phyloP scores from a whole-genome alignment of 768 basidiomycete genomes.

The Lactarius akahatsu region DNA sequence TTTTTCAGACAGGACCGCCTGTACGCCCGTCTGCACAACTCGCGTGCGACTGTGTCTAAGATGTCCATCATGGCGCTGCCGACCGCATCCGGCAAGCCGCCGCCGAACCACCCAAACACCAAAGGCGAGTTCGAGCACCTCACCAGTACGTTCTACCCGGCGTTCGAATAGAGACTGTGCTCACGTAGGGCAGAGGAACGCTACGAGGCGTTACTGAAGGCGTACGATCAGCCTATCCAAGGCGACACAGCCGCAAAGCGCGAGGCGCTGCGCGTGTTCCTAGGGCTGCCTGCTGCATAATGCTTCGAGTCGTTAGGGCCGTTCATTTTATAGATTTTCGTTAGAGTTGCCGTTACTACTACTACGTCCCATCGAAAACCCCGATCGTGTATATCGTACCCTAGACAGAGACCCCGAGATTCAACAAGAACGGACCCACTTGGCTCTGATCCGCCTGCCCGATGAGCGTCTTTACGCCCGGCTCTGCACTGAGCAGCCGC shows the following conservation, averaged over 20 bases:
- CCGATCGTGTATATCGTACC: background rate
- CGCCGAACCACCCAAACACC: slow-evolving; percentile 38
- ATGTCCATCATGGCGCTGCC: slow-evolving; percentile 35
- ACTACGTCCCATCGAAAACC: too few relatives aligned
- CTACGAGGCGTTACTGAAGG: slow-evolving; percentile 41
- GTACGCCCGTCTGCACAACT: slow-evolving; percentile 40
- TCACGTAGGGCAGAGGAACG: slow-evolving; percentile 39
- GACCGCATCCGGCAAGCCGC: slow-evolving; percentile 39
- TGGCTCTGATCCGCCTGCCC: slow-evolving; percentile 29
- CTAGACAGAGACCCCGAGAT: slow-evolving; percentile 37
- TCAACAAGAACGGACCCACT: slow-evolving; percentile 36
- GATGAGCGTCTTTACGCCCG: slow-evolving; percentile 32
- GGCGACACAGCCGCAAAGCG: slow-evolving; percentile 44
- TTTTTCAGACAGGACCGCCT: slow-evolving; percentile 39
- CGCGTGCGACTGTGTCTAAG: slow-evolving; percentile 38
- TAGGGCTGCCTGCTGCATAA: slow-evolving; percentile 29
- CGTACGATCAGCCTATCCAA: slow-evolving; percentile 37
- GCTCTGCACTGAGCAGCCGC: slow-evolving; percentile 23
- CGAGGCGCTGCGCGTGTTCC: slow-evolving; percentile 40
- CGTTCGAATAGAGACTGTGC: background rate
- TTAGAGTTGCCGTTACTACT: background rate
- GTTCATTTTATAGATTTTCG: background rate
- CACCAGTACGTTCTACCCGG: slow-evolving; percentile 38
- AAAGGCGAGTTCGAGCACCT: slow-evolving; percentile 48
- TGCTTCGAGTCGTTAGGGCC: background rate